phyloP scores from a whole-genome alignment of 2,329 filamentous ascomycete genomes.

The Ustilaginoidea virens region DNA sequence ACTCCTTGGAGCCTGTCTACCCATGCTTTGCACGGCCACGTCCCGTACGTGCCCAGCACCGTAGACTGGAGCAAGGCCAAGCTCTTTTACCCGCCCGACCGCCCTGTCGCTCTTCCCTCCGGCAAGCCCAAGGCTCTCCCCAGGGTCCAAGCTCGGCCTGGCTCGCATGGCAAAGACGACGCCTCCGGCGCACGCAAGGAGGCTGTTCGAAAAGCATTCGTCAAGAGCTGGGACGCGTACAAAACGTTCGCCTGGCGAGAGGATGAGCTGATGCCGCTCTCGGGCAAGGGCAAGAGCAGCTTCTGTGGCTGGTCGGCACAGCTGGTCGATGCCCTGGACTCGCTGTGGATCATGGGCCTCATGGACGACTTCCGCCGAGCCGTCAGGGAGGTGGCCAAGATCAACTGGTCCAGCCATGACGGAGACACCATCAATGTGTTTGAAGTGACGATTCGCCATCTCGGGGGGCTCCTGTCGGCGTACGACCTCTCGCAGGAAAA shows the following conservation, averaged over 20 bases:
- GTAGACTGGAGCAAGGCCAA: conserved; percentile 22
- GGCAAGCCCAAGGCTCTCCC: conserved; percentile 18
- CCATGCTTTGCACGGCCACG: conserved; percentile 9
- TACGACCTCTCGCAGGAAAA: conserved; percentile 34
- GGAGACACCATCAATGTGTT: conserved; percentile 37
- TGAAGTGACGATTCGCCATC: conserved; percentile 43
- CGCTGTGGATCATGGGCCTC: conserved; percentile 43
- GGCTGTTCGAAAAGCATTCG: conserved; percentile 23
- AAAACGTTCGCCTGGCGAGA: conserved; percentile 38
- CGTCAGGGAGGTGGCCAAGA: conserved; percentile 28
- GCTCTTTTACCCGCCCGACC: conserved; percentile 16
- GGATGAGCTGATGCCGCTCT: conserved; percentile 38
- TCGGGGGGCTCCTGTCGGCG: conserved; percentile 35
- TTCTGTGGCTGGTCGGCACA: conserved; percentile 44
- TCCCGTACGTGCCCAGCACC: conserved; percentile 19
- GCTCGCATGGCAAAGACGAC: conserved; percentile 21
- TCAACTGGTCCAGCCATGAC: conserved; percentile 37
- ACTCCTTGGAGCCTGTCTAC: conserved; percentile 7
- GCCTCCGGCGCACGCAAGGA: conserved; percentile 18
- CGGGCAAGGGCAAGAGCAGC: conserved; percentile 26
- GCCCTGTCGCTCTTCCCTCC: conserved; percentile 17
- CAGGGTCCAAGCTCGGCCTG: conserved; percentile 26
- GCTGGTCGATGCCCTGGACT: conserved; percentile 43
- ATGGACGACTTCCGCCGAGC: conserved; percentile 38
- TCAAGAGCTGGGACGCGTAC: conserved; percentile 35